phyloP scores from a whole-genome alignment of 352 stramenopile genomes.

The Phytophthora pseudosyringae region DNA sequence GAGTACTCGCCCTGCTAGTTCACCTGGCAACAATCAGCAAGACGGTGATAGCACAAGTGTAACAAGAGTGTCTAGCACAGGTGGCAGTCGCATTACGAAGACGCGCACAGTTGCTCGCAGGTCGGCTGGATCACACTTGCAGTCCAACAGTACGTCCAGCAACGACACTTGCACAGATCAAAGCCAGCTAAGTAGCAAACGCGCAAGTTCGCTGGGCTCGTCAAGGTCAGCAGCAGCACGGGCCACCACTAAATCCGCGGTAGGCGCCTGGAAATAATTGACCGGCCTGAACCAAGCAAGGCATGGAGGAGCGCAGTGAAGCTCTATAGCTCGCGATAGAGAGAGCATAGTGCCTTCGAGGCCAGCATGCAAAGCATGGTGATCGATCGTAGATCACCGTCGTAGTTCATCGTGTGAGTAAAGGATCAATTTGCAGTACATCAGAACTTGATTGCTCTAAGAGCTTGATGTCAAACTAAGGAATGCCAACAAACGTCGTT shows the following conservation, averaged over 20 bases:
- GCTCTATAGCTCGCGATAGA: slow-evolving; percentile 25
- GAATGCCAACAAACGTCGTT: too few species aligned
- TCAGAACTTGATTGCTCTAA: not conserved
- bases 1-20: slow-evolving; percentile 27
- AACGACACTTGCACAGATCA: slow-evolving; percentile 24
- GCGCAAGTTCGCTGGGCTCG: slow-evolving; percentile 27
- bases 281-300: not conserved
- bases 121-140: slow-evolving; percentile 28
- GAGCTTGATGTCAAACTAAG: too few species aligned
- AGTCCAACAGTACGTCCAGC: slow-evolving; percentile 18
- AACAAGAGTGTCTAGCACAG: slow-evolving; percentile 13
- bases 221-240: slow-evolving; percentile 22
- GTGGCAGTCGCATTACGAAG: slow-evolving; percentile 28
- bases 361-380: slow-evolving; percentile 12
- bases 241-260: slow-evolving; percentile 20
- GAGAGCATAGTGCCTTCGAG: not conserved
- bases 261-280: slow-evolving; percentile 41
- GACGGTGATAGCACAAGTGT: slow-evolving; percentile 34
- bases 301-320: slow-evolving; percentile 15
- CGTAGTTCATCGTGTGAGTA: slow-evolving; percentile 24
- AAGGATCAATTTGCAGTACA: slow-evolving; percentile 5
- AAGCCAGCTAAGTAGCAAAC: slow-evolving; percentile 30
- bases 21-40: slow-evolving; percentile 38
- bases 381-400: slow-evolving; percentile 43
- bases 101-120: slow-evolving; percentile 13